A percentile compares a stretch with the other conserved stretches of the same genome.
Conservation (phyloP, 202 grass and related monocot species). For the Panicum virgatum region DNA sequence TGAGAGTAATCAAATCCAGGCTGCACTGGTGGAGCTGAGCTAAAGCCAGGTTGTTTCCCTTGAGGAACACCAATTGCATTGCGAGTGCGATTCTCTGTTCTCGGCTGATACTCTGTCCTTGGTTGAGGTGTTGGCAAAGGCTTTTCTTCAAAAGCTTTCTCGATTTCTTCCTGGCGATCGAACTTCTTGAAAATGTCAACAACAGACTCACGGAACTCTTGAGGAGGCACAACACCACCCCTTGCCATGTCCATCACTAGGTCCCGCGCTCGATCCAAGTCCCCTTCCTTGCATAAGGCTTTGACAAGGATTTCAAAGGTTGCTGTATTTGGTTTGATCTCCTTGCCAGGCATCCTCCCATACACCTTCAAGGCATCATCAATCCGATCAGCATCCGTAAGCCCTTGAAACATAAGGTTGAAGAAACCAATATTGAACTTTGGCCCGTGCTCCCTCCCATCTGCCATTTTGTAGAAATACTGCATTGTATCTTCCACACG, state of each 20-base stretch:
- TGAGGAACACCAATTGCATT: conserved; percentile 24
- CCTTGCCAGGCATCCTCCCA: too few species aligned
- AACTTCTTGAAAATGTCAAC: conserved; percentile 53
- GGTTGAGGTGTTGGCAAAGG: conserved; percentile 29
- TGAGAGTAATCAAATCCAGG: conserved; percentile 33
- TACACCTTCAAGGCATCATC: too few species aligned
- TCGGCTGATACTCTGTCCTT: conserved; percentile 38
- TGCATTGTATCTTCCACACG: conserved; percentile 22
- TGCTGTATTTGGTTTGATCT: too few species aligned
- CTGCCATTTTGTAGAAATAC: too few species aligned
- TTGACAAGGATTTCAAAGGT: too few species aligned
- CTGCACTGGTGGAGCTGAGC: conserved; percentile 4
- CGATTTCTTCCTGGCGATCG: conserved; percentile 56
- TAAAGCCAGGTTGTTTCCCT: conserved; percentile 29
- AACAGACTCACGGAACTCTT: conserved; percentile 52
- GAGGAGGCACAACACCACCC: conserved; percentile 42
- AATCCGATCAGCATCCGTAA: too few species aligned
- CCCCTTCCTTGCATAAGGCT: too few species aligned
- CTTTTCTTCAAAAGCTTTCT: conserved; percentile 68
- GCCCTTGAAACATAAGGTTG: too few species aligned
- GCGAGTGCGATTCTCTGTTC: conserved; percentile 28
- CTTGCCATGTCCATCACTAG: conserved; percentile 55
- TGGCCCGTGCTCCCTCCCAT: too few species aligned
- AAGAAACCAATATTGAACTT: too few species aligned
- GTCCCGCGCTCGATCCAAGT: too few species aligned